Percentiles rank a stretch among this genome's conserved stretches.
Evolutionary conservation across 305 asterid genomes (phyloP).

Genomic region (Galium porrigens): DNA sequence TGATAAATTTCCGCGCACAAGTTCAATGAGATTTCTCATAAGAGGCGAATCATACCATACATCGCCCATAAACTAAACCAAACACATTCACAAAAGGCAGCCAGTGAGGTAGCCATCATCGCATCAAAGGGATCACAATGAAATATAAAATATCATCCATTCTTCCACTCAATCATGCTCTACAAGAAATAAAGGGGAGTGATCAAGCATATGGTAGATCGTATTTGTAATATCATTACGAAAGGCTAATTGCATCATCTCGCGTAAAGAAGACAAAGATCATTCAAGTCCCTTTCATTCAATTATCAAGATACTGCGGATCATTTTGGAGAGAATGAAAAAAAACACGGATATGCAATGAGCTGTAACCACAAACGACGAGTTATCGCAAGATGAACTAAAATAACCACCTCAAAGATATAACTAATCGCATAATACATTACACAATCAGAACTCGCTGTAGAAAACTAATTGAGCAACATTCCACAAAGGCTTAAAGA

Average conservation of each 20-base stretch:
- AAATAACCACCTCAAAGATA: background rate
- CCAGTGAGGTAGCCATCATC: background rate
- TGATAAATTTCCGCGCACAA: too few species aligned
- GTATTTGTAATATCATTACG: background rate
- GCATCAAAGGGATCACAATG: background rate
- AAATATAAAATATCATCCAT: background rate
- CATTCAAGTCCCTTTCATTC: background rate
- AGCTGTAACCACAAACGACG: background rate
- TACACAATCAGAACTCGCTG: background rate
- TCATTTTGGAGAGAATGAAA: background rate
- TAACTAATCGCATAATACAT: background rate
- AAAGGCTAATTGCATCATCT: background rate
- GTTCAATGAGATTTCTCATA: background rate
- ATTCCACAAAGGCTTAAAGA: background rate
- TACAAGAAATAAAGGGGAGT: background rate
- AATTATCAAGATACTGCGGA: background rate
- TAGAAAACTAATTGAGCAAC: background rate
- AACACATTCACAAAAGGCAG: constrained; percentile 2
- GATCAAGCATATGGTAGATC: background rate
- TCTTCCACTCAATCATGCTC: background rate
- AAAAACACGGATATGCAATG: background rate
- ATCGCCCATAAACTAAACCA: background rate
- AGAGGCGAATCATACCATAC: background rate
- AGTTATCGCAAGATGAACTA: background rate
- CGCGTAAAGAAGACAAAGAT: constrained; percentile 1